phyloP scores from a whole-genome alignment of 2,329 filamentous ascomycete genomes.

The Colletotrichum coccodes region DNA sequence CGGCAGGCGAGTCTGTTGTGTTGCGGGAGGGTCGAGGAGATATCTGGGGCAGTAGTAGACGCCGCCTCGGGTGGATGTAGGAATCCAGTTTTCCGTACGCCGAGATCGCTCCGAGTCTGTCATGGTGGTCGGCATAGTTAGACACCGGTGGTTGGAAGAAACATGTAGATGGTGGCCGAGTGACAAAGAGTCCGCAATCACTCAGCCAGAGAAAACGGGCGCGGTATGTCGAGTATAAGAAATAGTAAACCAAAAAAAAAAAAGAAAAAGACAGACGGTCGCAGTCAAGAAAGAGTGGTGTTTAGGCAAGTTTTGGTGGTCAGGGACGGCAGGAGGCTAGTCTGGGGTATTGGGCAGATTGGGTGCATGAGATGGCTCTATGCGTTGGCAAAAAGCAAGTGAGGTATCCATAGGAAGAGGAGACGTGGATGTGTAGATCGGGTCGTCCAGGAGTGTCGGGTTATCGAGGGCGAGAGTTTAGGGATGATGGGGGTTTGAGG shows the following conservation, averaged over 20 bases:
- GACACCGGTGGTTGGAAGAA: slow-evolving; percentile 19
- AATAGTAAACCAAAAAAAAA: too few species aligned
- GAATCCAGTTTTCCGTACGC: slow-evolving; percentile 34
- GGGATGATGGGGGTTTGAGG: slow-evolving; percentile 31
- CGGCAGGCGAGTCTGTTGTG: slow-evolving; percentile 39
- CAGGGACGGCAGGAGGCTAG: slow-evolving; percentile 13
- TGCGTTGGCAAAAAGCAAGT: slow-evolving; percentile 35
- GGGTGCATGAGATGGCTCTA: slow-evolving; percentile 33
- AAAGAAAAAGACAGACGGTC: too few species aligned
- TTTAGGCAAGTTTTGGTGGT: slow-evolving; percentile 6
- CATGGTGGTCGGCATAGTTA: slow-evolving; percentile 33
- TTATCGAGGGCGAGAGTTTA: slow-evolving; percentile 29
- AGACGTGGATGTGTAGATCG: slow-evolving; percentile 21
- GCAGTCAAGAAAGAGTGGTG: background rate
- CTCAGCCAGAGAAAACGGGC: background rate
- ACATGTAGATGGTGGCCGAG: slow-evolving; percentile 24
- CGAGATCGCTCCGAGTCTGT: slow-evolving; percentile 33
- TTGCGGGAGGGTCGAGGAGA: slow-evolving; percentile 30
- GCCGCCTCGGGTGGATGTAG: slow-evolving; percentile 35
- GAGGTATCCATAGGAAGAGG: slow-evolving; percentile 36
- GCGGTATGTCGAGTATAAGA: slow-evolving; percentile 20
- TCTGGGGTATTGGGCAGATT: slow-evolving; percentile 28
- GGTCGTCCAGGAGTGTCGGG: slow-evolving; percentile 29
- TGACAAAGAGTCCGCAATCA: slow-evolving; percentile 19
- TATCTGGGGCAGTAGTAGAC: slow-evolving; percentile 42